Evolutionary conservation across 2,329 filamentous ascomycete genomes (phyloP), one percentile per base, ranked within the genome.

Genomic region (Penicillium sp.): DNA sequence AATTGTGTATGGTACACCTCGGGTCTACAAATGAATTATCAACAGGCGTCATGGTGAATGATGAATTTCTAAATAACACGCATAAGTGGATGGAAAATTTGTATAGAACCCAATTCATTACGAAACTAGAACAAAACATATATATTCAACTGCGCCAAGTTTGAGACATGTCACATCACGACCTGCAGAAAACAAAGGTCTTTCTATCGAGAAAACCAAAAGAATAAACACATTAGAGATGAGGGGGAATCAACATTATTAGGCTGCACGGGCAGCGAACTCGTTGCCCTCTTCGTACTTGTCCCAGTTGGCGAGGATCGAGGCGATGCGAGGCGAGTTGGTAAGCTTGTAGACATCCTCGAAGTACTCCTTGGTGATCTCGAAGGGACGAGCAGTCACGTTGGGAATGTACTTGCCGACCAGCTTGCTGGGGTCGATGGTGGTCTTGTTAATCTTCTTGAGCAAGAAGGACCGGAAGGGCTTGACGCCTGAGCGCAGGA

Each of bases 361-460:
- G 74, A 98, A 98, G 77, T 98, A 98, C 77, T 97, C 93, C 81
- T 91, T 95, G 47, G 90, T 95, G 59, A 98, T 79, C 71, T 90
- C 89, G 70, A 98, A 98, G 13, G 93, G 93, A 74, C 86, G 86
- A 50, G 93, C 93, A 48, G 93, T 98, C 60, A 98, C 95, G 74
- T 98, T 98, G 62, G 93, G 93, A 60, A 98, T 97, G 76, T 98
- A 98, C 76, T 98, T 98, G 66, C 93, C 93, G 60, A 98, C 81
- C 66, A 98, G 77, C 80, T 97, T 97, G 70, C 88, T 87, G 4
- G 93, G 93, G 71, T 98, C 93, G 71, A 98, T 97, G 46, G 88
- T 95, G 23, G 91, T 96, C 83, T 95, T 95, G 81, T 97, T 90
- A 77, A 98, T 97, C 83, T 98, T 98, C 88, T 97, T 98, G 63